A percentile compares a stretch with the other conserved stretches of the same genome.
These are phyloP conservation scores for Penstemon barbatus DNA, from an alignment of 257 asterid species.

Conservation along the genomic window DNA sequence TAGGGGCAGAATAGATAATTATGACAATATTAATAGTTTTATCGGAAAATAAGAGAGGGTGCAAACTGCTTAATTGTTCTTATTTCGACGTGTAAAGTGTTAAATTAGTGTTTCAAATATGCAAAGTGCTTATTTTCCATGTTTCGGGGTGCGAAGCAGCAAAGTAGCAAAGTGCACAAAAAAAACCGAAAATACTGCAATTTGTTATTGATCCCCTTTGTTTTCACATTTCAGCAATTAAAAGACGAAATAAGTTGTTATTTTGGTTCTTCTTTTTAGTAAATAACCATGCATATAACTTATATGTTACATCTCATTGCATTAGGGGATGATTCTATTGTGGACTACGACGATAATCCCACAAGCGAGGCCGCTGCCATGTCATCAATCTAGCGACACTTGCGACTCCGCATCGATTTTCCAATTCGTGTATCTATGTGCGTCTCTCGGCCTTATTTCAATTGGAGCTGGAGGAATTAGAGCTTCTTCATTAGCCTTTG, in stretches of 20 bases:
- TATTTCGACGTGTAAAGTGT: no score
- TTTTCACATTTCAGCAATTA: background rate
- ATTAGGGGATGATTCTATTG: constrained; percentile 55
- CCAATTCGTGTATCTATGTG: constrained; percentile 43
- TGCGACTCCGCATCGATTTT: constrained; percentile 44
- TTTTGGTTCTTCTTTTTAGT: background rate
- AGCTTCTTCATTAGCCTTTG: constrained; percentile 68
- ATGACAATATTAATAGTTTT: no score
- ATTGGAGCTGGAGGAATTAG: constrained; percentile 72
- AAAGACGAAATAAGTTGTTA: background rate
- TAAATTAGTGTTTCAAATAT: no score
- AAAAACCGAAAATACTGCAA: background rate
- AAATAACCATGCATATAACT: background rate
- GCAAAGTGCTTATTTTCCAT: no score
- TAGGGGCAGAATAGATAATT: no score
- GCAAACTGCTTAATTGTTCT: no score
- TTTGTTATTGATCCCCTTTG: background rate
- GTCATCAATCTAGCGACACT: constrained; percentile 26
- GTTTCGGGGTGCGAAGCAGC: no score
- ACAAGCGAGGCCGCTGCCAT: constrained; percentile 46
- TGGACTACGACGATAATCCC: constrained; percentile 69
- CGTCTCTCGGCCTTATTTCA: constrained; percentile 55
- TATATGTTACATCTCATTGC: constrained; percentile 3
- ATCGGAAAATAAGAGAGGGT: no score
- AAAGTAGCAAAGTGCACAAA: background rate